Evolutionary conservation across 192 early-diverging fungal species (phyloP).

Genomic region (Backusella liffmaniae): DNA sequence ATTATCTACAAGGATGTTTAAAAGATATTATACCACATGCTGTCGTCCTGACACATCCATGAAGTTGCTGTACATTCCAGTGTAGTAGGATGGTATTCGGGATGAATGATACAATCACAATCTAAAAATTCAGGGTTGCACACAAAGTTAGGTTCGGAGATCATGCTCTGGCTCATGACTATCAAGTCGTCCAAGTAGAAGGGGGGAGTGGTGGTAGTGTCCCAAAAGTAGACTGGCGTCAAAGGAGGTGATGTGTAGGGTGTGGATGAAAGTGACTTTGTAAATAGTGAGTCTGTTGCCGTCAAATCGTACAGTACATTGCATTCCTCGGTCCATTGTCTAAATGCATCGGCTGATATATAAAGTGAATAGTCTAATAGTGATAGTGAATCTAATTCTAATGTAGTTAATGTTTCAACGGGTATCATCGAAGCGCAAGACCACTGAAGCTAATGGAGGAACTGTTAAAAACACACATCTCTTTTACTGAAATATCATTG

Average conservation of each 20-base stretch:
- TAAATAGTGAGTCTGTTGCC: background rate
- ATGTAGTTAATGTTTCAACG: background rate
- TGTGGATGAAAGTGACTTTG: background rate
- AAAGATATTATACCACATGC: slow-evolving; percentile 2
- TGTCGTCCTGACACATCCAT: background rate
- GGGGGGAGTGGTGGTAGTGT: background rate
- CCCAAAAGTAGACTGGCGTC: slow-evolving; percentile 4
- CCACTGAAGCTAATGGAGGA: background rate
- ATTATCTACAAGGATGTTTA: slow-evolving; percentile 2
- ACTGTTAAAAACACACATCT: background rate
- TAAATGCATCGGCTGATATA: slow-evolving; percentile 1
- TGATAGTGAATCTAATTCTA: background rate
- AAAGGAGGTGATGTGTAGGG: slow-evolving; percentile 3
- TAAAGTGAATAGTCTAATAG: slow-evolving; percentile 5
- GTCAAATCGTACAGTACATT: slow-evolving; percentile 7
- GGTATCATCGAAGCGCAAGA: background rate
- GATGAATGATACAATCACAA: slow-evolving; percentile 7
- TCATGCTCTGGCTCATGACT: background rate
- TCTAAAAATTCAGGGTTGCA: background rate
- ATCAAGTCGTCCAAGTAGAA: background rate
- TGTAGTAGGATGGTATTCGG: background rate
- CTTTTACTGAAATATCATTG: slow-evolving; percentile 1
- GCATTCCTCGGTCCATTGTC: slow-evolving; percentile 2
- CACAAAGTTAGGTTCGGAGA: background rate
- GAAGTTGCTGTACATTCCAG: background rate